phyloP scores from a whole-genome alignment of 192 early-diverging fungal genomes.

The Rhizoclosmatium globosum region DNA sequence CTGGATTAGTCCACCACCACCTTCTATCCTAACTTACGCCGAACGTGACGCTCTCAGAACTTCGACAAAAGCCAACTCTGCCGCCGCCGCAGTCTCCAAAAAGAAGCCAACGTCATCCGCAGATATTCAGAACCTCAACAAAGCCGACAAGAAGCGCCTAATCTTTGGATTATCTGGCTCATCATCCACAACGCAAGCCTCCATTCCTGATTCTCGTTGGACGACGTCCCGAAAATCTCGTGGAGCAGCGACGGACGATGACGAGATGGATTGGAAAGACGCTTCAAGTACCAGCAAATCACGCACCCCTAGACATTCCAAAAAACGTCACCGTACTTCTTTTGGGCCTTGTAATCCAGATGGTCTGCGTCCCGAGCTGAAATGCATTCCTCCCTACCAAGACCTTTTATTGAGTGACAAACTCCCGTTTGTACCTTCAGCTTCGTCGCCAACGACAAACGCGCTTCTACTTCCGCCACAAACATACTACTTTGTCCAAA shows the following conservation, averaged over 20 bases:
- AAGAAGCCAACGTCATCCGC: neutral
- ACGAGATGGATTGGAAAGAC: neutral
- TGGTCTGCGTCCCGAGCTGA: neutral
- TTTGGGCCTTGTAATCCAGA: too few species aligned
- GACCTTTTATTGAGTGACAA: slow-evolving; percentile 13
- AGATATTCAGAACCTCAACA: neutral
- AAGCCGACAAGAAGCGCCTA: neutral
- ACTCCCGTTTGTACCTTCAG: slow-evolving; percentile 18
- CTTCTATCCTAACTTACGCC: neutral
- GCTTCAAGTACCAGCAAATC: neutral
- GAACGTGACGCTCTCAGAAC: neutral
- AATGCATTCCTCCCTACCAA: slow-evolving; percentile 7
- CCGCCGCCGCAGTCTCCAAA: neutral
- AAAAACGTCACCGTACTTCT: too few species aligned
- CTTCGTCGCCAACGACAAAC: neutral
- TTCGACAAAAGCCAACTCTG: neutral
- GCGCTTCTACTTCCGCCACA: slow-evolving; percentile 6
- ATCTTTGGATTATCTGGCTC: neutral
- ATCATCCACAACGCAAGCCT: too few species aligned
- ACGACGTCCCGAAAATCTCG: too few species aligned
- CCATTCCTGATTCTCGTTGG: too few species aligned
- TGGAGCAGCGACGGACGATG: neutral
- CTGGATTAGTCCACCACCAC: slow-evolving; percentile 18
- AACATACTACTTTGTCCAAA: slow-evolving; percentile 20
- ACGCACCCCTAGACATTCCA: neutral